phyloP scores from a whole-genome alignment of 2,329 filamentous ascomycete genomes.

The Pseudofabraea citricarpa region DNA sequence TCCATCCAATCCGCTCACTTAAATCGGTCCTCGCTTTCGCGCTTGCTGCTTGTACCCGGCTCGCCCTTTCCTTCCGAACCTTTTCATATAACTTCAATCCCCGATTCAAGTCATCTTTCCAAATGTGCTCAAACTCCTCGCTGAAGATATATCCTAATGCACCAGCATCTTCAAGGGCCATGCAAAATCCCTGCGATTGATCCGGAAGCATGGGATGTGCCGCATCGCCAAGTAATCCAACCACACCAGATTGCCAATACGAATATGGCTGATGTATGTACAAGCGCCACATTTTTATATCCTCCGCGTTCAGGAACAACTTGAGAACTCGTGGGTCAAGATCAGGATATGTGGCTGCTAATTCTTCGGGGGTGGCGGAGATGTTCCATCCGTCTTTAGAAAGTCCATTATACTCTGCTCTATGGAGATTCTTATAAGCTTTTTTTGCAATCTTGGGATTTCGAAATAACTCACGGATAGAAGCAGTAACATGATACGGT shows the following conservation, averaged over 20 bases:
- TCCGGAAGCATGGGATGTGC: slow-evolving; percentile 67
- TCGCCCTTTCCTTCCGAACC: slow-evolving; percentile 48
- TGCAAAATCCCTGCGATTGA: slow-evolving; percentile 54
- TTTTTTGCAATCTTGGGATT: too few relatives aligned
- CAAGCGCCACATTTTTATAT: slow-evolving; percentile 25
- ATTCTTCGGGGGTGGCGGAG: slow-evolving; percentile 7
- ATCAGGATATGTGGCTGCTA: slow-evolving; percentile 11
- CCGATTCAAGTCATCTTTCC: slow-evolving; percentile 35
- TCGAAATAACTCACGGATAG: slow-evolving; percentile 53
- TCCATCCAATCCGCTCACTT: slow-evolving; percentile 27
- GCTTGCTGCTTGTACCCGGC: slow-evolving; percentile 51
- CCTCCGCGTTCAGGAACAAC: slow-evolving; percentile 20
- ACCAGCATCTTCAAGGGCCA: slow-evolving; percentile 36
- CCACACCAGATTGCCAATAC: slow-evolving; percentile 45
- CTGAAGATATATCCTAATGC: slow-evolving; percentile 32
- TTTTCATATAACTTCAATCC: slow-evolving; percentile 45
- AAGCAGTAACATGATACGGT: slow-evolving; percentile 68
- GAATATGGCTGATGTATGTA: slow-evolving; percentile 51
- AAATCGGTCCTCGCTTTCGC: slow-evolving; percentile 41
- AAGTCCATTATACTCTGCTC: slow-evolving; percentile 15
- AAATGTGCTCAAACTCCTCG: slow-evolving; percentile 27
- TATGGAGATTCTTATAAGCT: too few relatives aligned
- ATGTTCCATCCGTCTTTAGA: slow-evolving; percentile 14
- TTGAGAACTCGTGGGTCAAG: slow-evolving; percentile 5
- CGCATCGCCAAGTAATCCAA: slow-evolving; percentile 59